These are phyloP conservation scores for Candida glucosophila DNA, from an alignment of 1,139 yeast species.

Conservation along the genomic window DNA sequence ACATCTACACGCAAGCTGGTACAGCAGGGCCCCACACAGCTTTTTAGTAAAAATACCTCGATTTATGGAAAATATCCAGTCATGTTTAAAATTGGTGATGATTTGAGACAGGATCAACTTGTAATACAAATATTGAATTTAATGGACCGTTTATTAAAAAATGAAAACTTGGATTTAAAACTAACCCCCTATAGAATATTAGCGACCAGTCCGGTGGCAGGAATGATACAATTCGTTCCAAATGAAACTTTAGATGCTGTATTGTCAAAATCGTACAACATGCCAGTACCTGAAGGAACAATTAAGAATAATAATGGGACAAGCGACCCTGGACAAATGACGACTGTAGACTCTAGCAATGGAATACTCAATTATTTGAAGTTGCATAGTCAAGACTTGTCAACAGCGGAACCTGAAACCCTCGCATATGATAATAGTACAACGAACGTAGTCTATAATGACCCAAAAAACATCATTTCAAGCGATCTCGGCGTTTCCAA, in stretches of 20 bases:
- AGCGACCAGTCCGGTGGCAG: conserved; percentile 87
- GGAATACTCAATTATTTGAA: conserved; percentile 68
- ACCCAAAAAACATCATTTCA: conserved; percentile 17
- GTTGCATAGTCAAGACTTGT: conserved; percentile 47
- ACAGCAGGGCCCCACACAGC: conserved; percentile 10
- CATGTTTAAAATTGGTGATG: conserved; percentile 95
- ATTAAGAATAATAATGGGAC: conserved; percentile 2
- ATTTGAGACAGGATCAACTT: conserved; percentile 89
- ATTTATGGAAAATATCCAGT: conserved; percentile 59
- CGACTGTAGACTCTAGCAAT: conserved; percentile 22
- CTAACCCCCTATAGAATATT: conserved; percentile 84
- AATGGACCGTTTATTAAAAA: conserved; percentile 83
- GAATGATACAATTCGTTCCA: conserved; percentile 87
- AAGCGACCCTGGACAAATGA: too few species aligned
- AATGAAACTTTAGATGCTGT: conserved; percentile 86
- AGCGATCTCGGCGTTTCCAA: conserved; percentile 68
- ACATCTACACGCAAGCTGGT: too few species aligned
- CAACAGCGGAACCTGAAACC: conserved; percentile 22
- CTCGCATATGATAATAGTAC: conserved; percentile 4
- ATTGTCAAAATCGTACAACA: conserved; percentile 42
- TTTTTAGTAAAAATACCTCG: conserved; percentile 25
- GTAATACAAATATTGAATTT: conserved; percentile 85
- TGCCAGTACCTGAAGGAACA: conserved; percentile 1
- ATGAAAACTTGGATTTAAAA: conserved; percentile 83
- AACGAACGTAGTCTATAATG: not conserved